phyloP scores from a whole-genome alignment of 331 rosid species.

The Malus hybrid region DNA sequence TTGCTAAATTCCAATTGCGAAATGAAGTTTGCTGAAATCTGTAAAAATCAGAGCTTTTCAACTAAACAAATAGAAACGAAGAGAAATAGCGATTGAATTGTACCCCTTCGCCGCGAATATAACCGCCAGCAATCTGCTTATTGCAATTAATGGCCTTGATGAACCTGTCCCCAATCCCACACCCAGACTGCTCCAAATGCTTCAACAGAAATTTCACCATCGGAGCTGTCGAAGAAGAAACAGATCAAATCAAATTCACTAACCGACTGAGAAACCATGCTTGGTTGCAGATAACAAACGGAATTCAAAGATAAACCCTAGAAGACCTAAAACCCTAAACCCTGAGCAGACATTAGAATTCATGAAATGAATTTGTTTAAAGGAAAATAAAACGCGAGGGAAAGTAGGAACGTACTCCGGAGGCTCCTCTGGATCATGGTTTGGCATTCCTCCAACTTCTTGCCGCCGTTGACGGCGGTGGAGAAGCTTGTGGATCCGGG shows the following conservation, averaged over 20 bases:
- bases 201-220: constrained; percentile 57
- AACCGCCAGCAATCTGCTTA: constrained; percentile 42
- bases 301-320: neutral
- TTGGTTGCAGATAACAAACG: neutral
- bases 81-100: neutral
- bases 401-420: constrained; percentile 28
- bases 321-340: neutral
- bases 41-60: neutral
- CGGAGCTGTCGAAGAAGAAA: constrained; percentile 34
- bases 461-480: constrained; percentile 23
- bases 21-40: neutral
- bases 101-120: constrained; percentile 64
- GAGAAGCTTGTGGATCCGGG: constrained; percentile 24
- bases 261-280: too few species aligned
- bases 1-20: neutral
- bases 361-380: neutral
- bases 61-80: neutral
- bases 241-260: too few species aligned
- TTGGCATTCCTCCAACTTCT: constrained; percentile 48
- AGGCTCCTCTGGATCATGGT: constrained; percentile 62
- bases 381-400: neutral
- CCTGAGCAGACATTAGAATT: neutral
- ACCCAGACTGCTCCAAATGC: constrained; percentile 65
- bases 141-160: constrained; percentile 50
- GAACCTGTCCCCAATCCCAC: constrained; percentile 43